Evolutionary conservation across 2,329 filamentous ascomycete genomes (phyloP).

Genomic region (Penicillium sp.): DNA sequence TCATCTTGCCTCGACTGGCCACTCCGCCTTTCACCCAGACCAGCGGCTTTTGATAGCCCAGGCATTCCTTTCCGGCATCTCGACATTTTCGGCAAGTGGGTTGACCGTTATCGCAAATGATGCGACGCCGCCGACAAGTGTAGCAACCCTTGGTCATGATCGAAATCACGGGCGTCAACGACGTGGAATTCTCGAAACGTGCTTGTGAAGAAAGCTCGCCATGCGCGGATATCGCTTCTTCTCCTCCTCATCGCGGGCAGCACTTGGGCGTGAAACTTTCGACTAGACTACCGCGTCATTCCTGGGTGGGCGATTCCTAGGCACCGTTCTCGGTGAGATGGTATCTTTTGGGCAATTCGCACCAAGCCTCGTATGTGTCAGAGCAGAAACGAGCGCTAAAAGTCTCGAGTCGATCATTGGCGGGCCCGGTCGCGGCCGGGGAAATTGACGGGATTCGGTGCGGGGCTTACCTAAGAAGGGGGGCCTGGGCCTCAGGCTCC

Average conservation of each 20-base stretch:
- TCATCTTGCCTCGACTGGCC: slow-evolving; percentile 45
- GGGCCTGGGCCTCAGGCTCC: not conserved
- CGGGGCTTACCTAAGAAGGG: slow-evolving; percentile 11
- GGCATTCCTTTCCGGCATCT: slow-evolving; percentile 39
- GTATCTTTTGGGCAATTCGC: not conserved
- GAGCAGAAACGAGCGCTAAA: not conserved
- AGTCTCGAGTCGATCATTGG: not conserved
- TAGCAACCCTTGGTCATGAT: slow-evolving; percentile 40
- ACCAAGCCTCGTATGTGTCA: not conserved
- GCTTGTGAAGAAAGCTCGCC: slow-evolving; percentile 11
- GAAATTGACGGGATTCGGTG: slow-evolving; percentile 1
- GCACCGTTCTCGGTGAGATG: not conserved
- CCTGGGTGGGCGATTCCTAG: not conserved
- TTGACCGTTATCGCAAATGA: slow-evolving; percentile 40
- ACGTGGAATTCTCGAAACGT: slow-evolving; percentile 6
- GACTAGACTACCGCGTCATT: slow-evolving; percentile 11
- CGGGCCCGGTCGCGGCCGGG: slow-evolving; percentile 1
- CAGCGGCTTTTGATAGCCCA: slow-evolving; percentile 40
- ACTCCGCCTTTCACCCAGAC: slow-evolving; percentile 41
- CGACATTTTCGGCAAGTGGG: slow-evolving; percentile 40
- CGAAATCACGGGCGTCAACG: slow-evolving; percentile 1
- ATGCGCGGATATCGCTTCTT: slow-evolving; percentile 10
- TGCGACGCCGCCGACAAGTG: slow-evolving; percentile 41
- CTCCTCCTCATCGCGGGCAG: slow-evolving; percentile 21
- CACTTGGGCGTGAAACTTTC: slow-evolving; percentile 2